Percentiles rank a stretch among this genome's conserved stretches.
Conservation (phyloP, 2,329 filamentous ascomycete genomes). For the Westerdykella sp. region DNA sequence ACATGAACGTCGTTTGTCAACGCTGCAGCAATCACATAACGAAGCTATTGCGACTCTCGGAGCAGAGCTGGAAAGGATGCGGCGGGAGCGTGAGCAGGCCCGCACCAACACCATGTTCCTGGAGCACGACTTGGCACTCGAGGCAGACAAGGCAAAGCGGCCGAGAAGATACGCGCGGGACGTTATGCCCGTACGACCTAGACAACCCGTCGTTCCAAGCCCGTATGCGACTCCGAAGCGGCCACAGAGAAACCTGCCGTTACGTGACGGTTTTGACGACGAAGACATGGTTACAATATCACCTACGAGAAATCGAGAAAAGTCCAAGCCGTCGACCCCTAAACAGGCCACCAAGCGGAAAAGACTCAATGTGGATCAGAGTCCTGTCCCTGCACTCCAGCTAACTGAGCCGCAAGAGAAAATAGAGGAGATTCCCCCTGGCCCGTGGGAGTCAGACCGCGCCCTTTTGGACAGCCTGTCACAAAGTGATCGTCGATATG, state of each 20-base stretch:
- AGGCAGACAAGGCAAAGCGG: conserved; percentile 41
- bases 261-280: conserved; percentile 74
- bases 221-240: conserved; percentile 55
- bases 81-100: conserved; percentile 58
- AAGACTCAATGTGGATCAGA: conserved; percentile 54
- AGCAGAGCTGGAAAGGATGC: conserved; percentile 57
- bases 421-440: conserved; percentile 32
- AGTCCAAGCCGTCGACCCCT: conserved; percentile 52
- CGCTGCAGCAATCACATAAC: conserved; percentile 56
- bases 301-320: conserved; percentile 46
- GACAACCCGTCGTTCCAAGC: conserved; percentile 16
- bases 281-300: conserved; percentile 52
- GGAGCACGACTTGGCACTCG: conserved; percentile 64
- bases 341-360: conserved; percentile 63
- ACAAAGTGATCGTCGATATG: conserved; percentile 35
- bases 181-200: conserved; percentile 14
- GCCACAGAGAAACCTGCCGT: conserved; percentile 50
- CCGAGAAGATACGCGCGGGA: conserved; percentile 29
- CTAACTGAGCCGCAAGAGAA: conserved; percentile 33
- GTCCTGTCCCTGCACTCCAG: conserved; percentile 58
- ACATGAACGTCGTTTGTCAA: conserved; percentile 56
- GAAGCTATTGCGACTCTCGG: conserved; percentile 61
- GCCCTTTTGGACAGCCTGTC: conserved; percentile 35
- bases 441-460: conserved; percentile 15
- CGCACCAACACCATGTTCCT: conserved; percentile 67